Evolutionary conservation across 257 asterid genomes (phyloP).

Genomic region (Hygrophila difformis): DNA sequence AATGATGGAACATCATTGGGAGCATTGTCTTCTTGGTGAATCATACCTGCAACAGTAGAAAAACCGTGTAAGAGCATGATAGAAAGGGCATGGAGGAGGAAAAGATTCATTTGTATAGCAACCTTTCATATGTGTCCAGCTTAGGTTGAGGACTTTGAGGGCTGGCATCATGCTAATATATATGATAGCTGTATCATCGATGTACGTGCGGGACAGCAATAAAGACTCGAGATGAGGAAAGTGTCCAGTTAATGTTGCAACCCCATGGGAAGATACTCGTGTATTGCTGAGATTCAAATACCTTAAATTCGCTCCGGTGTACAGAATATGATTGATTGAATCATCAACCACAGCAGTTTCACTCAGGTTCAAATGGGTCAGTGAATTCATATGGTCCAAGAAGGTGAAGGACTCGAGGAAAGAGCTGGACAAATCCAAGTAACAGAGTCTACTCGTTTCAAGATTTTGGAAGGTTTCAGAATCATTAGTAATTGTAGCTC

Average conservation of each 20-base stretch:
- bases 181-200: conserved; percentile 51
- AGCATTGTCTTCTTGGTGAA: conserved; percentile 21
- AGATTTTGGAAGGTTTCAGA: conserved; percentile 41
- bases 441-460: conserved; percentile 35
- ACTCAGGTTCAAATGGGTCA: conserved; percentile 63
- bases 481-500: conserved; percentile 41
- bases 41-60: conserved; percentile 34
- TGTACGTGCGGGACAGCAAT: conserved; percentile 42
- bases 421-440: conserved; percentile 61
- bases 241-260: conserved; percentile 57
- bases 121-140: conserved; percentile 71
- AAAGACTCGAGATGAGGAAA: conserved; percentile 74
- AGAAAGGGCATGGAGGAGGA: not conserved
- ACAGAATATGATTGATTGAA: conserved; percentile 41
- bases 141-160: conserved; percentile 51
- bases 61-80: not conserved
- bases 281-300: conserved; percentile 64
- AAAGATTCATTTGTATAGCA: not conserved
- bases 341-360: conserved; percentile 39
- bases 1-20: conserved; percentile 36
- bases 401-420: conserved; percentile 39
- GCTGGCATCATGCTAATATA: conserved; percentile 64
- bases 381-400: conserved; percentile 44
- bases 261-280: conserved; percentile 58
- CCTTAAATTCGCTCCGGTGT: conserved; percentile 46